A percentile compares a stretch with the other conserved stretches of the same genome.
phyloP scores from a whole-genome alignment of 1,284 basidiomycete genomes.

The Mixia osmundae region DNA sequence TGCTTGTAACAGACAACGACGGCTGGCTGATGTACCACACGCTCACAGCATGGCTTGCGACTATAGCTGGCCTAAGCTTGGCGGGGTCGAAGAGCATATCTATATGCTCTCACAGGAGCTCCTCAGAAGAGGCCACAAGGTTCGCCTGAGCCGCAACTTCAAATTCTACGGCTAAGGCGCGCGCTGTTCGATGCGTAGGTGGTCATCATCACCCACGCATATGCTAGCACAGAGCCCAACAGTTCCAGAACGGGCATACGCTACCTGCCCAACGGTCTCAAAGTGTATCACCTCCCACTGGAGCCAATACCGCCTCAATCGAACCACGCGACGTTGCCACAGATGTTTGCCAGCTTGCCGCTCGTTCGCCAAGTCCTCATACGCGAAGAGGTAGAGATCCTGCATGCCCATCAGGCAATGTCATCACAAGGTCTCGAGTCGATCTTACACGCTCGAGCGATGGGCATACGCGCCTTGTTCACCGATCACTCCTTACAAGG shows the following conservation, averaged over 20 bases:
- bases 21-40: too few relatives aligned
- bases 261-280: slow-evolving; percentile 58
- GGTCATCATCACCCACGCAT: slow-evolving; percentile 81
- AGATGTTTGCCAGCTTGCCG: slow-evolving; percentile 77
- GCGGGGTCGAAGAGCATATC: slow-evolving; percentile 85
- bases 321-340: slow-evolving; percentile 56
- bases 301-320: slow-evolving; percentile 53
- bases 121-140: slow-evolving; percentile 63
- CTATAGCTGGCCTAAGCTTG: too few relatives aligned
- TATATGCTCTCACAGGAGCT: slow-evolving; percentile 76
- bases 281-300: slow-evolving; percentile 87
- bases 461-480: slow-evolving; percentile 62
- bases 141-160: slow-evolving; percentile 21
- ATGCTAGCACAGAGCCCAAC: too few relatives aligned
- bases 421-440: slow-evolving; percentile 79
- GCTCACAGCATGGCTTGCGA: too few relatives aligned
- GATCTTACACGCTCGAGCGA: slow-evolving; percentile 60
- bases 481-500: slow-evolving; percentile 95
- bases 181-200: slow-evolving; percentile 32
- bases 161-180: slow-evolving; percentile 2
- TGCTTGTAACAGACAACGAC: too few relatives aligned
- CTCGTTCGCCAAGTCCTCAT: slow-evolving; percentile 71
- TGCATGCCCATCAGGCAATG: slow-evolving; percentile 81
- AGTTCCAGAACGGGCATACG: slow-evolving; percentile 69
- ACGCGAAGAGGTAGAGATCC: slow-evolving; percentile 60